Evolutionary conservation across 1,284 basidiomycete genomes (phyloP), one percentile per base, ranked within the genome.

Genomic region (Takashimella koratensis): DNA sequence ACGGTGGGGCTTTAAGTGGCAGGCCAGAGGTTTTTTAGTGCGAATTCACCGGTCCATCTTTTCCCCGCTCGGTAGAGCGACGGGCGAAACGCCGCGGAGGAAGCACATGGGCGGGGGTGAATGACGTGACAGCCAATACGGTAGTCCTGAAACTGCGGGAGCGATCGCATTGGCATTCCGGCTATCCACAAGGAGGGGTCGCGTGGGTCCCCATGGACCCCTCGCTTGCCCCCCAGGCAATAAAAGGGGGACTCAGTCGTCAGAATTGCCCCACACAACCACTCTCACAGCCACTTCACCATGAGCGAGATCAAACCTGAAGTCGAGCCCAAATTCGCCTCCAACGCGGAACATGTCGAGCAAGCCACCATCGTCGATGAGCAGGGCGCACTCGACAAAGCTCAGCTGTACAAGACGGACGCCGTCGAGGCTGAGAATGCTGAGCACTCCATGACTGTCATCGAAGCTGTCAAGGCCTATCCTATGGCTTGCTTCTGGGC

Each of bases 401-500:
- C 10, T 36, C 30, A 36, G 16, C 8, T 36, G 30, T 36, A 8
- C 8, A 36, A 36, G 30, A 8, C 8, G 51, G 59, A 60, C 5
- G 59, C 59, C 26, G 55, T 56, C 22, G 27, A 49, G 26, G 59
- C 59, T 6, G 59, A 61, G 52, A 49, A 47, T 36, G 24, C 47
- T 19, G 62, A 66, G 47, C 52, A 52, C 46, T 22, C 16, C 41
- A 63, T 65, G 63, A 59, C 54, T 12, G 49, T 65, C n/a, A 23
- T 57, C 41, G 41, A 65, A 49, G 63, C 63, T 5, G 57, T 56
- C 47, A 56, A 49, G 52, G 53, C 61, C 2, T 63, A 67, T 42
- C 65, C 65, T 8, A 59, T 57, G 57, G 65, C 65, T n/a, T 63
- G 61, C 43, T 60, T 67, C 52, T 67, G 65, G 65, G 58, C 63